Percentiles rank a stretch among this genome's conserved stretches.
Evolutionary conservation across 495 filamentous ascomycete genomes (phyloP).

Genomic region (Neurospora sp.): DNA sequence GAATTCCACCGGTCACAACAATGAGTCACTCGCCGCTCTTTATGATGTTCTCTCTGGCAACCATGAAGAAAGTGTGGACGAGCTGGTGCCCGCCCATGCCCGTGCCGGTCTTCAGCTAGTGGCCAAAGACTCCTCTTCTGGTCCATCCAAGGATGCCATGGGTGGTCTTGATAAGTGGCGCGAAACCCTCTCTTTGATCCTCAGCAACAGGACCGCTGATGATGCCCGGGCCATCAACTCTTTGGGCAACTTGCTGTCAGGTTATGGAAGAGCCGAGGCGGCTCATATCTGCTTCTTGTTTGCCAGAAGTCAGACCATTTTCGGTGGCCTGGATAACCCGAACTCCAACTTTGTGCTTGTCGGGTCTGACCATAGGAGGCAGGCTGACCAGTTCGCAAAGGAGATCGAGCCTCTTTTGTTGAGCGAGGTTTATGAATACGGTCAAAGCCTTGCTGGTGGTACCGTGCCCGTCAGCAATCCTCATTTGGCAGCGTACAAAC

Average conservation of each 20-base stretch:
- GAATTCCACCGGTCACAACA: slow-evolving; percentile 61
- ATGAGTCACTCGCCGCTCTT: slow-evolving; percentile 76
- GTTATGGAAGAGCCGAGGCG: slow-evolving; percentile 82
- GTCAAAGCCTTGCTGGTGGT: slow-evolving; percentile 51
- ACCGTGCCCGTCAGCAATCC: slow-evolving; percentile 51
- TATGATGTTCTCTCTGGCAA: slow-evolving; percentile 94
- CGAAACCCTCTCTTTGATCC: slow-evolving; percentile 74
- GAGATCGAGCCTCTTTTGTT: slow-evolving; percentile 80
- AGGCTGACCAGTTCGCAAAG: slow-evolving; percentile 53
- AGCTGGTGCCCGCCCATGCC: slow-evolving; percentile 90
- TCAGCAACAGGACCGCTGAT: slow-evolving; percentile 75
- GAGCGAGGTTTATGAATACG: slow-evolving; percentile 90
- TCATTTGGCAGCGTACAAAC: slow-evolving; percentile 81
- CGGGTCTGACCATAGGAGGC: slow-evolving; percentile 65
- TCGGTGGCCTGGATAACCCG: slow-evolving; percentile 78
- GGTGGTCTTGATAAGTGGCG: slow-evolving; percentile 88
- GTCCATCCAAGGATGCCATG: slow-evolving; percentile 57
- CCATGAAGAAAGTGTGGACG: slow-evolving; percentile 87
- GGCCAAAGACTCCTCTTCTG: slow-evolving; percentile 52
- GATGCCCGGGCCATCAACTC: slow-evolving; percentile 69
- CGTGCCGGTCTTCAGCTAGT: slow-evolving; percentile 86
- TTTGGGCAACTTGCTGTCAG: slow-evolving; percentile 72
- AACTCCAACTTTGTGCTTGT: slow-evolving; percentile 70
- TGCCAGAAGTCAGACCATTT: slow-evolving; percentile 46
- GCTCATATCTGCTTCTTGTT: slow-evolving; percentile 77